Evolutionary conservation across 345 rosid species (phyloP), one percentile per base, ranked within the genome.

Genomic region (Isatis tinctoria): DNA sequence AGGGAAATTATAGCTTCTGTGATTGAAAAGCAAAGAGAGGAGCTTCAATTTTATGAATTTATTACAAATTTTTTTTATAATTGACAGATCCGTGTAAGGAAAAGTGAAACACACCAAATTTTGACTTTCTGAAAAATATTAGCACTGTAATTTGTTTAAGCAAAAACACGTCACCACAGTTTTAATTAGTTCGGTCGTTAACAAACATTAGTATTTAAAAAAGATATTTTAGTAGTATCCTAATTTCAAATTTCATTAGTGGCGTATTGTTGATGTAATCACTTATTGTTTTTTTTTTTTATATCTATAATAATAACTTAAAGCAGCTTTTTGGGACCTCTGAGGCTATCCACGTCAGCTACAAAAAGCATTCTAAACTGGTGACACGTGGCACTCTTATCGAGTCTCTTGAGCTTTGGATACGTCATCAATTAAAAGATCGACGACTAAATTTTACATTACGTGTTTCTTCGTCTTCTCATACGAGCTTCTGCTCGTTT

Each of bases 161-260:
- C 60, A 47, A 58, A 58, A 6, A 56, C 47, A 18, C 54, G 68
- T 74, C 68, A 74, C 73, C 45, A 48, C n/a, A 59, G 6, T 37
- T 67, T 65, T 41, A 62, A 52, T 72, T 65, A 57, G 39, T 65
- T 16, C 32, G 27, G 6, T 39, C 9, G 44, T 41, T 30, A 10
- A 39, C 28, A 28, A 24, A 1, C 1, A 48, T 17, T 22, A 0
- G 8, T 32, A 3, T 32, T 32, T 3, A 6, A 32, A 6, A 32
- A 32, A 32, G 17, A 33, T 54, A 64, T 16, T 17, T 8, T 14
- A 32, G 28, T 14, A 27, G 9, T 4, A 2, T 37, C 60, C 0
- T 26, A 36, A 5, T 27, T 35, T 16, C 7, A 44, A 43, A 43
- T 1, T 4, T 33, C 20, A 14, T 27, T 1, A 32, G 5, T 65